phyloP scores from a whole-genome alignment of 108 stramenopile genomes.

The Cylindrotheca closterium region DNA sequence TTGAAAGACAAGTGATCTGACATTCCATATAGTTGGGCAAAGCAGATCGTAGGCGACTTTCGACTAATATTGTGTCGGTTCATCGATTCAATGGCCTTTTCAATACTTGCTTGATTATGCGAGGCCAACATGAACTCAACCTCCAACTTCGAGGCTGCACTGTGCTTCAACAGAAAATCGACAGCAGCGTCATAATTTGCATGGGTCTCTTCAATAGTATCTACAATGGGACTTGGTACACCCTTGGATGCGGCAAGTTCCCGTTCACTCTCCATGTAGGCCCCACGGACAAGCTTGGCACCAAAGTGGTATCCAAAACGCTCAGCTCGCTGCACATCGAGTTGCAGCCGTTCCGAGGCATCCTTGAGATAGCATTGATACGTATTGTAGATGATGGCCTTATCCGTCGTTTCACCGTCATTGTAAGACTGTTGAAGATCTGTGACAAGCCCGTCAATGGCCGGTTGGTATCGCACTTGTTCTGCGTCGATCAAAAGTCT shows the following conservation, averaged over 20 bases:
- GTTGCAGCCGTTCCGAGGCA: constrained; percentile 52
- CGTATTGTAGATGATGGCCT: constrained; percentile 85
- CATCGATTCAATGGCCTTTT: constrained; percentile 76
- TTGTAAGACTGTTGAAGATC: constrained; percentile 83
- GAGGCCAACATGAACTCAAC: constrained; percentile 91
- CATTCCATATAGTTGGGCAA: constrained; percentile 98
- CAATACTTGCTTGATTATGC: constrained; percentile 89
- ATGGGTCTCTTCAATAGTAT: constrained; percentile 87
- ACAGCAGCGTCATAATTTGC: constrained; percentile 83
- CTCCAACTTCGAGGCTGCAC: constrained; percentile 28
- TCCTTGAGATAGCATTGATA: constrained; percentile 96
- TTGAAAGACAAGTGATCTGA: constrained; percentile 92
- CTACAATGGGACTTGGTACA: constrained; percentile 74
- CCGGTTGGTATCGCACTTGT: constrained; percentile 93
- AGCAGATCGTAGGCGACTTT: constrained; percentile 46
- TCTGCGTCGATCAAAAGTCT: constrained; percentile 97
- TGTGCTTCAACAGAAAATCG: constrained; percentile 51
- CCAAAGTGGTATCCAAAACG: constrained; percentile 78
- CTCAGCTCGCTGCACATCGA: constrained; percentile 85
- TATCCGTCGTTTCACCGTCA: constrained; percentile 30
- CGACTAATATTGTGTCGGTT: constrained; percentile 53
- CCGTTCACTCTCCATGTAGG: constrained; percentile 95
- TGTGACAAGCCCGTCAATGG: constrained; percentile 89
- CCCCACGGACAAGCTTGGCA: constrained; percentile 97
- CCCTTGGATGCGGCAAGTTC: constrained; percentile 57